A percentile compares a stretch with the other conserved stretches of the same genome.
These are phyloP conservation scores for Aureobasidium sp. DNA, from an alignment of 2,329 filamentous ascomycete genomes.

Conservation along the genomic window DNA sequence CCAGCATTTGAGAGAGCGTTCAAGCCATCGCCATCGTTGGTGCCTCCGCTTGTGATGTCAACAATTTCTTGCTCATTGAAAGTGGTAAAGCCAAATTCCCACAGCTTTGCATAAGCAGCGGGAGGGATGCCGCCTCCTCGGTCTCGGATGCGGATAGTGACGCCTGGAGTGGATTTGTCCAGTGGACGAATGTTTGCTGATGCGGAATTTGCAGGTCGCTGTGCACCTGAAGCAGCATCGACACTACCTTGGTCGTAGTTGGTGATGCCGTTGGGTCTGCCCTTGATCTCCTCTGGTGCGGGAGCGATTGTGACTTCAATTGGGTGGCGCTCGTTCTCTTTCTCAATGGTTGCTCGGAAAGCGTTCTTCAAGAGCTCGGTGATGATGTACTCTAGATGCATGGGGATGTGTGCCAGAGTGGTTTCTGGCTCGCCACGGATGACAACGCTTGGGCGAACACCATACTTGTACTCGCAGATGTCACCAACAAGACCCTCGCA, in stretches of 20 bases:
- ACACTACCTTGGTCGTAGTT: slow-evolving; percentile 30
- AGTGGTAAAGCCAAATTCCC: slow-evolving; percentile 96
- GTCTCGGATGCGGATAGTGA: slow-evolving; percentile 92
- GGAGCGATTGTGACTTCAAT: slow-evolving; percentile 88
- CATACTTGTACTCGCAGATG: slow-evolving; percentile 94
- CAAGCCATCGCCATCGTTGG: slow-evolving; percentile 52
- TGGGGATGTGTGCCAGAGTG: slow-evolving; percentile 88
- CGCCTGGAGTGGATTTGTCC: slow-evolving; percentile 57
- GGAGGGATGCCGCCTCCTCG: slow-evolving; percentile 88
- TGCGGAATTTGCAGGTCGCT: slow-evolving; percentile 18
- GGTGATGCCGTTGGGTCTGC: slow-evolving; percentile 21
- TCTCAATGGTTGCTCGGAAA: slow-evolving; percentile 87
- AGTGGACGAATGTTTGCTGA: slow-evolving; percentile 37
- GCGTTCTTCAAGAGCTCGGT: slow-evolving; percentile 96
- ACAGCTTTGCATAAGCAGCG: slow-evolving; percentile 76
- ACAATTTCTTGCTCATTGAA: slow-evolving; percentile 61
- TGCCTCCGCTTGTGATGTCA: slow-evolving; percentile 39
- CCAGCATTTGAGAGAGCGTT: slow-evolving; percentile 65
- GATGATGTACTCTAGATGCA: slow-evolving; percentile 94
- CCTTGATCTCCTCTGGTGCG: slow-evolving; percentile 42
- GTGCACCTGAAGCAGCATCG: slow-evolving; percentile 26
- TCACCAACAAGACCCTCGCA: slow-evolving; percentile 90
- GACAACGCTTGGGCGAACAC: slow-evolving; percentile 68
- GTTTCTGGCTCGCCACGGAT: slow-evolving; percentile 81
- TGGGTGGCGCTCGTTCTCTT: slow-evolving; percentile 67